Evolutionary conservation across 2,329 filamentous ascomycete species (phyloP), one percentile per base, ranked within the genome.

Genomic region (Alternaria triticimaculans): DNA sequence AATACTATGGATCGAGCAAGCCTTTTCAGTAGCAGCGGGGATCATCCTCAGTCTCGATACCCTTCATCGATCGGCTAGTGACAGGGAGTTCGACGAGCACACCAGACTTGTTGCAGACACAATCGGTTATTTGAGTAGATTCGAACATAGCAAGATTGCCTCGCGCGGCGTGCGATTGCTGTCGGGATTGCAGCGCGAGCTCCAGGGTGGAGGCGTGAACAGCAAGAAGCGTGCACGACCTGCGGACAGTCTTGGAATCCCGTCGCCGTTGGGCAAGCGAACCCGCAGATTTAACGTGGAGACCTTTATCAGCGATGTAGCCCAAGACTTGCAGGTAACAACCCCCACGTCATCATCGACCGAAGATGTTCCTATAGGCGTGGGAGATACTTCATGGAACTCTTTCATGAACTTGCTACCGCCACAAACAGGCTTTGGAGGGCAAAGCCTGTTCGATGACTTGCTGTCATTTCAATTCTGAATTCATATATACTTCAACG

Each of bases 21-120:
- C 80, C 8, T 82, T 82, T 56, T 75, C 75, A n/a, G 78, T 82
- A 2, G 78, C 80, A 18, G 80, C 80, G 5, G 68, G 77, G 46
- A 81, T 82, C 8, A 80, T 81, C 3, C 64, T 82, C 14, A 76
- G 77, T 21, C 69, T 82, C n/a, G 80, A 82, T 53, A 70, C 77
- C 5, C 76, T 79, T 49, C 78, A 81, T 60, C 77, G 77, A 15
- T 53, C 28, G 3, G 37, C 57, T 15, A 45, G 54, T 6, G 61
- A 68, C 20, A 55, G 55, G 1, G 66, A 72, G n/a, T 58, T 61
- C n/a, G 54, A 50, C 6, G 55, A 67, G 10, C 60, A 70, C 20
- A 33, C 6, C 7, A 23, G 45, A 18, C 45, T 70, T 15, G 63
- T 70, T 20, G 26, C 26, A 12, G 65, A 61, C 7, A 49, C 66